Conservation (phyloP, 192 early-diverging fungal genomes). For the Entomortierella beljakovae region DNA sequence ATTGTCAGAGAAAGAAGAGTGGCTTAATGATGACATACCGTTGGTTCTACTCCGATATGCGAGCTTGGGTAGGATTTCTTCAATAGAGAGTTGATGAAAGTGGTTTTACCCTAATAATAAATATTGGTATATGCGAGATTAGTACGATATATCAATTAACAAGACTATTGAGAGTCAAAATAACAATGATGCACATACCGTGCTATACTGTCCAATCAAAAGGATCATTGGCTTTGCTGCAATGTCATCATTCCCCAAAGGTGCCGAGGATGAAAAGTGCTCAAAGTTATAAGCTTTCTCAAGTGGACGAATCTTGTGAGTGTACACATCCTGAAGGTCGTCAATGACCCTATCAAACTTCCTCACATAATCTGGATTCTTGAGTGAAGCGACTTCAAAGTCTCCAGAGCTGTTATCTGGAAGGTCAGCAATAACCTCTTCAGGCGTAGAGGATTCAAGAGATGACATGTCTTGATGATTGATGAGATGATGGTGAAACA, state of each 20-base stretch:
- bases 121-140: no score
- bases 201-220: slow-evolving; percentile 86
- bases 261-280: slow-evolving; percentile 75
- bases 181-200: slow-evolving; percentile 44
- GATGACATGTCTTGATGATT: background rate
- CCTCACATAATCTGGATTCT: slow-evolving; percentile 51
- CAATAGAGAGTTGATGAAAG: slow-evolving; percentile 82
- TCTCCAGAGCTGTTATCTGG: slow-evolving; percentile 9
- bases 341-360: slow-evolving; percentile 63
- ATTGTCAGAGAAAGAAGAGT: slow-evolving; percentile 3
- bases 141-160: no score
- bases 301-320: slow-evolving; percentile 76
- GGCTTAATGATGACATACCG: slow-evolving; percentile 33
- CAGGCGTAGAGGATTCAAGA: background rate
- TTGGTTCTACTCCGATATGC: slow-evolving; percentile 85
- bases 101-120: slow-evolving; percentile 73
- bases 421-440: background rate
- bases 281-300: slow-evolving; percentile 79
- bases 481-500: background rate
- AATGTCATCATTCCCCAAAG: slow-evolving; percentile 80
- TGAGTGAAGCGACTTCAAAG: slow-evolving; percentile 54
- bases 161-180: no score
- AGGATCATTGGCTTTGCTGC: slow-evolving; percentile 87
- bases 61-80: slow-evolving; percentile 81
- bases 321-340: slow-evolving; percentile 73